A percentile compares a stretch with the other conserved stretches of the same genome.
Conservation (phyloP, 108 stramenopile genomes). For the Pseudonitzschia pungens region DNA sequence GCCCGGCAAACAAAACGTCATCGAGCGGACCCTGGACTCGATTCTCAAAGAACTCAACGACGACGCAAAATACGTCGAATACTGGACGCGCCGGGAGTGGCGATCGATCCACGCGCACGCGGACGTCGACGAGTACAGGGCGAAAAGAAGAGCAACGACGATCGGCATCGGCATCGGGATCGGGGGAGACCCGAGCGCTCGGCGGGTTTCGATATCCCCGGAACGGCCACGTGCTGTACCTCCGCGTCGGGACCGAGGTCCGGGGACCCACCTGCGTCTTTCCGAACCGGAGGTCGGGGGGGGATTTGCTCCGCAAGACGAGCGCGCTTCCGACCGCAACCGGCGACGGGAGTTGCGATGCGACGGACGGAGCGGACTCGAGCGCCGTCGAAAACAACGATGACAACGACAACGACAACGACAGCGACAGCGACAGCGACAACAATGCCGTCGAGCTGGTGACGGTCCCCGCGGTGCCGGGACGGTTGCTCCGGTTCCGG, state of each 20-base stretch:
- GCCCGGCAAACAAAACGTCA: not conserved
- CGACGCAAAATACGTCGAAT: conserved; percentile 56
- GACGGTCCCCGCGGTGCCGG: conserved; percentile 61
- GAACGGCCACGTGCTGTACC: conserved; percentile 73
- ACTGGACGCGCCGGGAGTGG: conserved; percentile 77
- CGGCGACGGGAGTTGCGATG: not conserved
- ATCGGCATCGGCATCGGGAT: not conserved
- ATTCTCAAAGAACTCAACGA: conserved; percentile 19
- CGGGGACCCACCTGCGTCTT: conserved; percentile 71
- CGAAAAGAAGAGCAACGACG: conserved; percentile 35
- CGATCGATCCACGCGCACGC: conserved; percentile 75
- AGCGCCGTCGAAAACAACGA: no score
- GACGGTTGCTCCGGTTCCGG: conserved; percentile 69
- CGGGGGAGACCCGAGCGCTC: not conserved
- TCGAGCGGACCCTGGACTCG: conserved; percentile 24
- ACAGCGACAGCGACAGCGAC: not conserved
- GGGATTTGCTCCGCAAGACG: conserved; percentile 44
- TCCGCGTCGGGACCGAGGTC: conserved; percentile 60
- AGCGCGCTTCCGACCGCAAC: not conserved
- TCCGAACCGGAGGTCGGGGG: conserved; percentile 49
- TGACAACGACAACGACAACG: not conserved
- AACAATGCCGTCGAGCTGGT: conserved; percentile 41
- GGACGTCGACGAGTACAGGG: conserved; percentile 63
- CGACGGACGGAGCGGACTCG: no score
- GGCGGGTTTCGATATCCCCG: conserved; percentile 51